Conservation (phyloP, 768 basidiomycete genomes). For the Astraeus odoratus region DNA sequence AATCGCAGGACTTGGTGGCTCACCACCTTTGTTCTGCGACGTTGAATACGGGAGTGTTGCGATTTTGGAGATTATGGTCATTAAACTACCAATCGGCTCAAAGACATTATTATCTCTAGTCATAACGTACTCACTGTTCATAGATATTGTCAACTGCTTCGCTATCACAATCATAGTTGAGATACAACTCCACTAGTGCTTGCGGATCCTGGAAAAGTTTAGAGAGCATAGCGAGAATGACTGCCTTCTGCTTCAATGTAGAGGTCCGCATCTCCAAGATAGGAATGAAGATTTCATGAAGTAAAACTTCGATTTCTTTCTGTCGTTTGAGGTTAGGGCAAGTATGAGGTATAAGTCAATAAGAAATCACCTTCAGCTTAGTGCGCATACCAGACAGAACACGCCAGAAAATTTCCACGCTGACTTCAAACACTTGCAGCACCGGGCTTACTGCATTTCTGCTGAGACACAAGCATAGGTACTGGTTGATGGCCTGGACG, state of each 20-base stretch:
- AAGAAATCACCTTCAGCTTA: slow-evolving; percentile 72
- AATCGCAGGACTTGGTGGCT: slow-evolving; percentile 56
- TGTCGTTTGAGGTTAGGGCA: slow-evolving; percentile 27
- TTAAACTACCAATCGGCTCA: slow-evolving; percentile 44
- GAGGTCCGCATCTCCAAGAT: slow-evolving; percentile 98
- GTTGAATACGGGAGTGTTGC: slow-evolving; percentile 51
- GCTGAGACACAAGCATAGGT: slow-evolving; percentile 87
- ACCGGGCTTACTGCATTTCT: slow-evolving; percentile 95
- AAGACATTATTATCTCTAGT: slow-evolving; percentile 2
- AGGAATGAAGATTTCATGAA: slow-evolving; percentile 98
- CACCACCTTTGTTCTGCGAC: slow-evolving; percentile 42
- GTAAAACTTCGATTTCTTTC: slow-evolving; percentile 99
- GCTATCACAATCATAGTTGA: slow-evolving; percentile 98
- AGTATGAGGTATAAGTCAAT: slow-evolving; percentile 2
- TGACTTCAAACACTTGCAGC: slow-evolving; percentile 94
- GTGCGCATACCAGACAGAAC: slow-evolving; percentile 91
- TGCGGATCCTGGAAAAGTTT: slow-evolving; percentile 94
- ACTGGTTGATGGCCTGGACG: slow-evolving; percentile 91
- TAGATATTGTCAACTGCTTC: slow-evolving; percentile 95
- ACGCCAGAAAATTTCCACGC: slow-evolving; percentile 98
- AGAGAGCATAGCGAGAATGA: slow-evolving; percentile 82
- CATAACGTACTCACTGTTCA: slow-evolving; percentile 60
- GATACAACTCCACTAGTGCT: slow-evolving; percentile 94
- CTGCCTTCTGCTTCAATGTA: slow-evolving; percentile 89
- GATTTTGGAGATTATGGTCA: slow-evolving; percentile 95